Conservation (phyloP, 2,329 filamentous ascomycete genomes). For the Aureobasidium sp. region DNA sequence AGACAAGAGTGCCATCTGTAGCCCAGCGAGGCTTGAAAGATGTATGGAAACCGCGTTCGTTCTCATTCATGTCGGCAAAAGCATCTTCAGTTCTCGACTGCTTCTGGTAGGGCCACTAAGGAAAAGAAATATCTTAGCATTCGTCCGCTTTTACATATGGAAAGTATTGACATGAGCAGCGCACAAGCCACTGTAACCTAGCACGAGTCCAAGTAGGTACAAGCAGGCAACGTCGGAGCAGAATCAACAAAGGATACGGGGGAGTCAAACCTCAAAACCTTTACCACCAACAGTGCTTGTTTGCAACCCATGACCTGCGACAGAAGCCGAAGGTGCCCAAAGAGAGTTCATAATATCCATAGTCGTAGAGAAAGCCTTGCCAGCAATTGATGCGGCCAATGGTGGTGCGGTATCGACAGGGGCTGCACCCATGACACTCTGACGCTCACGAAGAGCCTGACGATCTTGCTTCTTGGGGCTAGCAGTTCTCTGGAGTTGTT, state of each 20-base stretch:
- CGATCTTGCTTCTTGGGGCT: slow-evolving; percentile 91
- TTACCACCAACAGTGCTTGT: slow-evolving; percentile 46
- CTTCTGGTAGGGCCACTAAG: slow-evolving; percentile 81
- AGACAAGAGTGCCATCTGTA: slow-evolving; percentile 62
- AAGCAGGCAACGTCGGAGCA: neutral
- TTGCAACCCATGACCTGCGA: slow-evolving; percentile 39
- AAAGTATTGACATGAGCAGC: neutral
- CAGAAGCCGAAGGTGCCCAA: slow-evolving; percentile 62
- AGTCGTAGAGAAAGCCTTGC: slow-evolving; percentile 68
- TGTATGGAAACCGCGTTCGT: slow-evolving; percentile 61
- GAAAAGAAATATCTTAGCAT: slow-evolving; percentile 28
- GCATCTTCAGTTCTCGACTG: slow-evolving; percentile 59
- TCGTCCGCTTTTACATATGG: slow-evolving; percentile 25
- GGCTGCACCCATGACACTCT: slow-evolving; percentile 44
- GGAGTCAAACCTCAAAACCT: slow-evolving; percentile 84
- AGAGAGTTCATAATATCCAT: slow-evolving; percentile 96
- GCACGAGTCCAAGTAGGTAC: neutral
- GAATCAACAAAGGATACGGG: slow-evolving; percentile 20
- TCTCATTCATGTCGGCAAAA: slow-evolving; percentile 54
- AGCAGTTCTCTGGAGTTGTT: slow-evolving; percentile 87
- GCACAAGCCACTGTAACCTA: neutral
- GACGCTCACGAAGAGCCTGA: slow-evolving; percentile 58
- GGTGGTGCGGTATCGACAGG: slow-evolving; percentile 21
- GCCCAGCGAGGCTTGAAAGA: slow-evolving; percentile 75
- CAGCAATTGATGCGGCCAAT: slow-evolving; percentile 9